Base-by-base conservation (phyloP, 1,139 yeast genomes). In the Candida sp. region DNA sequence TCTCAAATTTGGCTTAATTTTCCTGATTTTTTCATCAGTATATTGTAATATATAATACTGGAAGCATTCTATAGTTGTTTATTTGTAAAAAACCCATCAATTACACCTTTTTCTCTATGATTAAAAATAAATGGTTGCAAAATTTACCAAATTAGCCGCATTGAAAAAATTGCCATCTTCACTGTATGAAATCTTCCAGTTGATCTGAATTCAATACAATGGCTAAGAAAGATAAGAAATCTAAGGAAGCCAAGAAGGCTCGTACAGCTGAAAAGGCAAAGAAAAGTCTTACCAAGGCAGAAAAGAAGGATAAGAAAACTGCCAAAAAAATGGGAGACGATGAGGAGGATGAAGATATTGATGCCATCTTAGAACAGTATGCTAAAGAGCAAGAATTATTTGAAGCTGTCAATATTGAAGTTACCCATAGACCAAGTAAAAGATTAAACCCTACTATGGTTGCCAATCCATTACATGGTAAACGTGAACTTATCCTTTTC, bases 241-340 rank as follows among this genome's bases (percentile, higher is more conserved):
- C 87, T 49, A 89, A 89, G 64, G 97, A 88, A 41, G 89, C 96
- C 54, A 89, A 90, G 65, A 90, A 90, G 77, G 95, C 95, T 27
- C 79, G 96, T 41, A 70, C 86, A 34, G 96, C 93, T 25, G 91
- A 82, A 51, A 93, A 93, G 71, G 82, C 79, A 48, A 84, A 85
- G 66, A 91, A 91, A 63, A 86, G 79, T 44, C 76, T 72, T 42
- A 67, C 80, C 43, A 93, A 93, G 60, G 83, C 95, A 4, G 95
- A 84, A 39, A 55, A 61, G 5, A 90, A 88, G 63, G 73, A 75
- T 53, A 87, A 89, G 63, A 90, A 90, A 62, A 70, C 77, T 57
- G 84, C 90, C 33, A 84, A 82, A 57, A 89, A 89, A 59, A 66
- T 73, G 25, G 91, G 86, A 15, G 87, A 81, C 29, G 89, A 81